Base-by-base conservation (phyloP, 176 grass and related monocot genomes). In the Zoysia pacifica region DNA sequence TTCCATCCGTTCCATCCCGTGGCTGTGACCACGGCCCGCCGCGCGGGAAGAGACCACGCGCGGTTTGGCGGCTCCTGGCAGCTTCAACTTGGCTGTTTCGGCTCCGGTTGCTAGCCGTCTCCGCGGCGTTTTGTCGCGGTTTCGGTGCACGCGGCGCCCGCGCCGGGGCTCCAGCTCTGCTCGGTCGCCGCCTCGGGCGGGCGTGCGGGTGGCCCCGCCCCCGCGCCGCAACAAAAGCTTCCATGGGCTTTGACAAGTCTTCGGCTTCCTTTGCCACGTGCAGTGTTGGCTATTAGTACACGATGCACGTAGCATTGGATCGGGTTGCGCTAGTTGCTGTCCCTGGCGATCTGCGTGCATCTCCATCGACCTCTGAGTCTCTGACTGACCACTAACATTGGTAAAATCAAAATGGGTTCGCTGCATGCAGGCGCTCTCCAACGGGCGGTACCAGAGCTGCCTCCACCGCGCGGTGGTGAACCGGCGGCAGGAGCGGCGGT, bases 361-460 rank as follows among this genome's bases (percentile, higher is more conserved):
- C 44, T 1, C 44, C 44, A 6, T 3, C 44, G 5, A 14, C 15
- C 1, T 4, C 53, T 6, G 53, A 14, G 3, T 37, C 11, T 64
- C 62, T 64, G 62, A 39, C 28, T 5, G 10, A 8, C 43, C 39
- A 66, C 14, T 8, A 0, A 8, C 10, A 47, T 7, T 47, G 45
- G 4, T 28, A 28, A 28, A 28, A 28, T 28, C 28, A 28, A 28
- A 28, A 28, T 28, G 28, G 28, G 28, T 28, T 28, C 28, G 28
- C 13, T 74, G 19, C 2, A 18, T 43, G 82, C 83, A 97, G 94
- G 94, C 94, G 1, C 66, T 97, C 76, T 97, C 91, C 5, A 97
- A 97, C 47, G 95, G 95, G 83, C 79, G 83, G 79, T 94, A 92
- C 74, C 94, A 89, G 87, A 97, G 94, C 85, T 97, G 94, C 88